Base-by-base conservation (phyloP, 2,329 filamentous ascomycete species). In the Claviceps monticola region DNA sequence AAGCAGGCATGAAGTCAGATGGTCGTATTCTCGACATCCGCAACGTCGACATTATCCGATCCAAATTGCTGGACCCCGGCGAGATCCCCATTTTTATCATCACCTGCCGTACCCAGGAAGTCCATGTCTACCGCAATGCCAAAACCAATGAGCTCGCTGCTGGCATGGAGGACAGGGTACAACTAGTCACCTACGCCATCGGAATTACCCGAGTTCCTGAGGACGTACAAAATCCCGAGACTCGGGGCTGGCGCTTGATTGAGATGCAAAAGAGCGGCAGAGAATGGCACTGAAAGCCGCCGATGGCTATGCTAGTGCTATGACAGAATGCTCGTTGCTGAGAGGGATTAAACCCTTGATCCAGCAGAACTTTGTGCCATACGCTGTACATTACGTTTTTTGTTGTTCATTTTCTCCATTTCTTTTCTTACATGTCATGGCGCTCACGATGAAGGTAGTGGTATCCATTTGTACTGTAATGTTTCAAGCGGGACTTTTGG, bases 91-190 rank as follows among this genome's bases (percentile, higher is more conserved):
- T 98, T 26, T 97, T 98, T 65, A 95, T 98, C 65, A 85, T 98
- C 59, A 96, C 90, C 55, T 95, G 89, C 72, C 79, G 93, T 57
- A 96, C 93, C 11, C 93, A 98, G 67, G 93, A 98, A 70, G 90
- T 98, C 11, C 93, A 98, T 65, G 90, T 97, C 16, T 98, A 96
- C 73, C 81, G 86, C 56, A 95, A 97, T 58, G 82, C 84, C 53
- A 97, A 98, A 76, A 84, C 84, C 1, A 84, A 84, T 57, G 77
- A 96, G 68, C 79, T 98, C 47, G 90, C 91, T 3, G 91, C 91
- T 13, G 93, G 93, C 44, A 97, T 96, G 89, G 93, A 98, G 69
- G 93, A 98, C 71, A 94, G 90, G 72, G 93, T 98, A 23, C 93
- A 98, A 71, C 83, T 95, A 59, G 93, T 98, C 59, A 97, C 93